A percentile compares a stretch with the other conserved stretches of the same genome.
Conservation (phyloP, 2,329 filamentous ascomycete species). For the Arthrobotrys megalospora region DNA sequence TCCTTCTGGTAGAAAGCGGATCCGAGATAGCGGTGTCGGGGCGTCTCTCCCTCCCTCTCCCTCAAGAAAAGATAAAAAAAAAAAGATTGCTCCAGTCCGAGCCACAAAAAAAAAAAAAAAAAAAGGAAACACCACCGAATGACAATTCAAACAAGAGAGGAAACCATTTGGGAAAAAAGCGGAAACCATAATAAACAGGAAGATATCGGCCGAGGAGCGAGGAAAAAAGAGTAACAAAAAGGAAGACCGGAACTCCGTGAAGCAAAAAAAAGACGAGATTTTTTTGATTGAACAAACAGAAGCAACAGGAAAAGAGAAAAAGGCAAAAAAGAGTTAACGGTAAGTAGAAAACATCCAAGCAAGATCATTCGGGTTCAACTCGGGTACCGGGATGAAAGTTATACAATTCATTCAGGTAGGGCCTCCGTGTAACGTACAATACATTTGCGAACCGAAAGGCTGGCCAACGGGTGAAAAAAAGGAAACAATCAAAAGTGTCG, state of each 20-base stretch:
- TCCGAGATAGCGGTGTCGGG: slow-evolving; percentile 23
- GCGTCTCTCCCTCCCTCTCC: background rate
- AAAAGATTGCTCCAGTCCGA: slow-evolving; percentile 62
- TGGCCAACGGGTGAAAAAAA: slow-evolving; percentile 33
- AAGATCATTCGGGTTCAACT: slow-evolving; percentile 60
- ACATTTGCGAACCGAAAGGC: slow-evolving; percentile 52
- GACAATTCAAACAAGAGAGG: slow-evolving; percentile 36
- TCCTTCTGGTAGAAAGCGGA: slow-evolving; percentile 1
- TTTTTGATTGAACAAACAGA: slow-evolving; percentile 41
- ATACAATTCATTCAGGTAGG: slow-evolving; percentile 58
- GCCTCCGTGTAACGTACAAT: slow-evolving; percentile 60
- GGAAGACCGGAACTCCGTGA: slow-evolving; percentile 53
- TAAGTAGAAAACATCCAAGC: slow-evolving; percentile 62
- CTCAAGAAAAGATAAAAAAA: slow-evolving; percentile 46
- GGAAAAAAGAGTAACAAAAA: slow-evolving; percentile 46
- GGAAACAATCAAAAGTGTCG: slow-evolving; percentile 44
- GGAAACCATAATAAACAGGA: slow-evolving; percentile 35
- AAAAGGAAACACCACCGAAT: slow-evolving; percentile 61
- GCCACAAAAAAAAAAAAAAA: slow-evolving; percentile 60
- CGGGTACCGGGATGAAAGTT: slow-evolving; percentile 41
- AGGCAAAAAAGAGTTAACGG: slow-evolving; percentile 12
- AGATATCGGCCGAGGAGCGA: slow-evolving; percentile 41
- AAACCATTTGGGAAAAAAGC: slow-evolving; percentile 8
- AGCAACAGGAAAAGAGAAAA: slow-evolving; percentile 24
- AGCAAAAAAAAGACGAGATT: slow-evolving; percentile 45